Evolutionary conservation across 2,329 filamentous ascomycete species (phyloP).

Genomic region (Xylaria sp.): DNA sequence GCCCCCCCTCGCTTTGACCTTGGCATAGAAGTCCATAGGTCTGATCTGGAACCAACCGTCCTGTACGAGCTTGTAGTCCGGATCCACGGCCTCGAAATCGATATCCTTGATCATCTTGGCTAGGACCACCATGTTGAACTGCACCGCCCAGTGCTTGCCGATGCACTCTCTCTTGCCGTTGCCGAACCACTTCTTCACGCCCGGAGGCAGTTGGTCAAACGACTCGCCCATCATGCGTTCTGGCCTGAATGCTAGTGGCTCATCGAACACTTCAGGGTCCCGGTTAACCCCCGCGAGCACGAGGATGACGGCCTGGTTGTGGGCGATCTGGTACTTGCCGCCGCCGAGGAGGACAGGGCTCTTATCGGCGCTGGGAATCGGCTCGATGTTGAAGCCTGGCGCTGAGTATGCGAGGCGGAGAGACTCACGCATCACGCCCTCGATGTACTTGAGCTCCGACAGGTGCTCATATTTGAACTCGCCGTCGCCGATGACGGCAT

Average conservation of each 20-base stretch:
- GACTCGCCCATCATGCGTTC: conserved; percentile 62
- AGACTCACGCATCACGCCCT: conserved; percentile 65
- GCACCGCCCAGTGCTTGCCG: conserved; percentile 62
- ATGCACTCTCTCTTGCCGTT: conserved; percentile 64
- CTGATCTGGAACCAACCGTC: conserved; percentile 66
- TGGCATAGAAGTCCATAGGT: conserved; percentile 59
- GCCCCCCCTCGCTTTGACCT: conserved; percentile 53
- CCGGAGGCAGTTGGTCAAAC: conserved; percentile 57
- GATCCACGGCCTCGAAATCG: conserved; percentile 58
- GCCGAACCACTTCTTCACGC: conserved; percentile 63
- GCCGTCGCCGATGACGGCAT: conserved; percentile 60
- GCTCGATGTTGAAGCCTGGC: conserved; percentile 66
- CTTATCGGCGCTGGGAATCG: conserved; percentile 54
- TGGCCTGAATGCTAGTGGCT: conserved; percentile 58
- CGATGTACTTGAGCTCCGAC: conserved; percentile 63
- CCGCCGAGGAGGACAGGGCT: conserved; percentile 59
- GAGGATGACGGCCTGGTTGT: conserved; percentile 62
- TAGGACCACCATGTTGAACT: conserved; percentile 57
- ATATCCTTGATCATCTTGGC: conserved; percentile 58
- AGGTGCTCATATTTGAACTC: conserved; percentile 62
- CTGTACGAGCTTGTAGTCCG: conserved; percentile 55
- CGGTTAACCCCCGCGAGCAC: conserved; percentile 63
- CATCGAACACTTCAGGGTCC: conserved; percentile 60
- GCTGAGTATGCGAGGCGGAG: conserved; percentile 66
- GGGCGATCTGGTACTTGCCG: conserved; percentile 61